phyloP scores from a whole-genome alignment of 164 flowering plant genomes.

The Amborella trichopoda region DNA sequence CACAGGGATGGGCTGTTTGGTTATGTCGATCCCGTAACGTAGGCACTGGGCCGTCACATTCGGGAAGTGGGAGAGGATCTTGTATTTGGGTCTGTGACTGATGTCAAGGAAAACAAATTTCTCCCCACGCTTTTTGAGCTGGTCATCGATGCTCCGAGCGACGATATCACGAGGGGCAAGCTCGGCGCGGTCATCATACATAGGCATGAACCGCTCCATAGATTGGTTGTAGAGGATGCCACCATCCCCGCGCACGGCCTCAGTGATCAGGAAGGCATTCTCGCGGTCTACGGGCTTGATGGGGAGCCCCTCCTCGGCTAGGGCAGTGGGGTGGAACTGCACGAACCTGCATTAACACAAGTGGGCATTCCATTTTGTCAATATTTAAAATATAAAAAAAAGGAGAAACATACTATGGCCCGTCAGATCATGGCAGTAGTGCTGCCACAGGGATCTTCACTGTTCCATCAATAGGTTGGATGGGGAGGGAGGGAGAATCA shows the following conservation, averaged over 20 bases:
- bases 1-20: conserved; percentile 79
- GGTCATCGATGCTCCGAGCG: conserved; percentile 94
- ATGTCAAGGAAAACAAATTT: conserved; percentile 88
- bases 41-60: conserved; percentile 96
- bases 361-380: background rate
- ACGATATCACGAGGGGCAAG: conserved; percentile 96
- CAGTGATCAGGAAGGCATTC: conserved; percentile 91
- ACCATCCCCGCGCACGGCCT: conserved; percentile 98
- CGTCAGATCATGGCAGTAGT: too few relatives aligned
- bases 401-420: too few relatives aligned
- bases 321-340: conserved; percentile 97
- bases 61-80: conserved; percentile 87
- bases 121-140: conserved; percentile 71
- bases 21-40: conserved; percentile 73
- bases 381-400: too few relatives aligned
- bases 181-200: conserved; percentile 83
- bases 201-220: conserved; percentile 93
- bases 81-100: conserved; percentile 61
- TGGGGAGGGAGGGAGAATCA: too few relatives aligned
- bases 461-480: too few relatives aligned
- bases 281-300: conserved; percentile 50
- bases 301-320: conserved; percentile 95
- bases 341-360: conserved; percentile 55
- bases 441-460: too few relatives aligned
- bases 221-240: conserved; percentile 76